Base-by-base conservation (phyloP, 1,139 yeast species). In the Tardiomyces blankii region DNA sequence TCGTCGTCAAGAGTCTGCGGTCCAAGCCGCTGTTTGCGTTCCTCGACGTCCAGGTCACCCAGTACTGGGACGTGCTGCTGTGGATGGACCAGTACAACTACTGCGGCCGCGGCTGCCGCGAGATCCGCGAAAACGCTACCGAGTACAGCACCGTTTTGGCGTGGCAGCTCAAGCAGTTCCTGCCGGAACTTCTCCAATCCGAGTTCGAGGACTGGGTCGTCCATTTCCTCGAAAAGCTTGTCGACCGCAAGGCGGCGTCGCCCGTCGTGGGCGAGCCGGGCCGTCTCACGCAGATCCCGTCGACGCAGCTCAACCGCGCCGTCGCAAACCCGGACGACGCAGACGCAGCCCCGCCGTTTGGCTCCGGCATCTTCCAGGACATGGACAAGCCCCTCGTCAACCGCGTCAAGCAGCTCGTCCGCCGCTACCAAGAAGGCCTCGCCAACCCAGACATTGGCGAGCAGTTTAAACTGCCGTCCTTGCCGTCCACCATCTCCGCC, bases 31-130 rank as follows among this genome's bases (percentile, higher is more conserved):
- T 88, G 51, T 91, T 91, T 64, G 80, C 82, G 54, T 88, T 81
- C 61, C 67, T 93, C 54, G 96, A 89, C 55, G 66, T 93, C 54
- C 68, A 70, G 28, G 82, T 91, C 42, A 74, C 73, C 14, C 79
- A 79, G 54, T 89, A 87, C 59, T 91, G 98, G 98, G 96, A 91
- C 62, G 60, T 84, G 16, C 68, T 93, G 51, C 68, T 91, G 3
- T 93, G 98, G 97, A 86, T 89, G 95, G 96, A 93, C 61, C 81
- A 82, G 55, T 79, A 75, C 56, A 93, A 93, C 58, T 88, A 72
- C 62, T 86, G 95, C 40, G 99, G 98, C 4, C 72, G 88, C 48
- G 79, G 80, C 23, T 83, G 95, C 60, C 64, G 69, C 16, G 74
- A 75, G 47, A 77, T 84, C 39, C 68, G 76, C 3, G 71, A 67